Percentiles rank a stretch among this genome's conserved stretches.
These are phyloP conservation scores for Nepenthes alata DNA, from an alignment of 179 eudicot genomes.

Conservation along the genomic window DNA sequence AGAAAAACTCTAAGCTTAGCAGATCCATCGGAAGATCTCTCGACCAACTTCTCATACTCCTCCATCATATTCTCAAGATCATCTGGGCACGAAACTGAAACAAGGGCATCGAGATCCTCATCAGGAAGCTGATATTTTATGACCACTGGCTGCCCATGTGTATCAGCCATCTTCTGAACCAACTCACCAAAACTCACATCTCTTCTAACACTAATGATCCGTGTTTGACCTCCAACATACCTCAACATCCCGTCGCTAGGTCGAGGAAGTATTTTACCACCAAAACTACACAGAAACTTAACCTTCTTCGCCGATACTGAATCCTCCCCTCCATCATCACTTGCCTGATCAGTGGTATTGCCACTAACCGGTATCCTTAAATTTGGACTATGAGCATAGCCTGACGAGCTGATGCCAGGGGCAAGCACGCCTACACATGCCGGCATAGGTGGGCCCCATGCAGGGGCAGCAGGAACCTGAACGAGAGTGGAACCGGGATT, in stretches of 20 bases:
- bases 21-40: conserved; percentile 65
- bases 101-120: conserved; percentile 81
- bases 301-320: conserved; percentile 59
- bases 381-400: conserved; percentile 18
- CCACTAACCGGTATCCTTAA: conserved; percentile 16
- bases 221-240: conserved; percentile 89
- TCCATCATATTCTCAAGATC: conserved; percentile 98
- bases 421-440: conserved; percentile 16
- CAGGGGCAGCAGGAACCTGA: conserved; percentile 18
- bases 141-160: conserved; percentile 27
- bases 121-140: conserved; percentile 12
- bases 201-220: conserved; percentile 65
- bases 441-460: conserved; percentile 39
- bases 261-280: conserved; percentile 84
- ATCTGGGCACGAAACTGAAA: conserved; percentile 70
- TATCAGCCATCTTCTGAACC: conserved; percentile 42
- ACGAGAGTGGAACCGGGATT: conserved; percentile 15
- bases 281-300: conserved; percentile 79
- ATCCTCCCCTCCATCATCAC: conserved; percentile 58
- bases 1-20: conserved; percentile 73
- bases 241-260: conserved; percentile 77
- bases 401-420: conserved; percentile 14
- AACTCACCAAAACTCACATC: conserved; percentile 49
- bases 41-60: conserved; percentile 66
- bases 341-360: conserved; percentile 30